These are phyloP conservation scores for Cladophialophora exuberans DNA, from an alignment of 2,329 filamentous ascomycete genomes.

Conservation along the genomic window DNA sequence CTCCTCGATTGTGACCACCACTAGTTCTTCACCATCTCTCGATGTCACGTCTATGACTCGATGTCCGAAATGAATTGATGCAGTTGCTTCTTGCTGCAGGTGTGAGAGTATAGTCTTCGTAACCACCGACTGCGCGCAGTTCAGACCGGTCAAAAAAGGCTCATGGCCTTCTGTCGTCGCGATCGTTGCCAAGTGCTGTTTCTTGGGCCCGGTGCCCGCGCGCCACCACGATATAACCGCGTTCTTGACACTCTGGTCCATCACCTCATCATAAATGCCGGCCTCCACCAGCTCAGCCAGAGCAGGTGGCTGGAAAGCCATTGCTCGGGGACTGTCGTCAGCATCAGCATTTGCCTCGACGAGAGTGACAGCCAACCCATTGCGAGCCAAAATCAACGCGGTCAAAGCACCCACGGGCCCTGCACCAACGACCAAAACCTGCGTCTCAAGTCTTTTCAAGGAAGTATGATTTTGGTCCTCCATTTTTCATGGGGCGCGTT, in stretches of 20 bases:
- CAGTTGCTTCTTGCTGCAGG: not conserved
- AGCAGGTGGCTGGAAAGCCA: conserved; percentile 17
- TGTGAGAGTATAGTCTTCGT: not conserved
- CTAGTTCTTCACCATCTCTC: conserved; percentile 37
- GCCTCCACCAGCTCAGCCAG: conserved; percentile 7
- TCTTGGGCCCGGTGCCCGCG: conserved; percentile 26
- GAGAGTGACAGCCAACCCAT: not conserved
- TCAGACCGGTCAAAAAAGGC: not conserved
- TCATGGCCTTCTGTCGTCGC: conserved; percentile 17
- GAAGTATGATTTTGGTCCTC: too few species aligned
- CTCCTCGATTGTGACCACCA: conserved; percentile 36
- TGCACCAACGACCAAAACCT: conserved; percentile 32
- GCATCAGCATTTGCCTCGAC: conserved; percentile 1
- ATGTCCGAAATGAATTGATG: not conserved
- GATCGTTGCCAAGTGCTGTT: conserved; percentile 20
- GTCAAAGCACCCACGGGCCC: conserved; percentile 39
- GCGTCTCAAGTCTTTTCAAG: conserved; percentile 19
- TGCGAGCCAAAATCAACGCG: conserved; percentile 31
- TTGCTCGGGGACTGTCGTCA: conserved; percentile 6
- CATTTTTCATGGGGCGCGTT: too few species aligned
- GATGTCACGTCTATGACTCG: not conserved
- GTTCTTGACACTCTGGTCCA: conserved; percentile 3
- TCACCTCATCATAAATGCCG: conserved; percentile 14
- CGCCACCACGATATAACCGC: conserved; percentile 9
- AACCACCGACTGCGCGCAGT: not conserved